Percentiles rank a stretch among this genome's conserved stretches.
phyloP scores from a whole-genome alignment of 2,329 filamentous ascomycete species.

The Aureobasidium zeae region DNA sequence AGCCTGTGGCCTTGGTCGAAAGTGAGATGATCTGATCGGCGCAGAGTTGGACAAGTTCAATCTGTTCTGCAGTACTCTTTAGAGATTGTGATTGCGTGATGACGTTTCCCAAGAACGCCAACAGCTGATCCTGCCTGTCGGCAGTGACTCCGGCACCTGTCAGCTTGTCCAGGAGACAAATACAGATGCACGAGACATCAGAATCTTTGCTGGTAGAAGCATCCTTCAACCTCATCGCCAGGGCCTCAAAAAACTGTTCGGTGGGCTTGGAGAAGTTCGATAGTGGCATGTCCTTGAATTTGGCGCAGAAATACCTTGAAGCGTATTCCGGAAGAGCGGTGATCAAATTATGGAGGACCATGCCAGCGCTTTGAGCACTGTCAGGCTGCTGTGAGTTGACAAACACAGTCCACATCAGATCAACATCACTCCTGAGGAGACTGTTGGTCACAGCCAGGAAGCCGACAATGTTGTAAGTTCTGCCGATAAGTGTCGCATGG shows the following conservation, averaged over 20 bases:
- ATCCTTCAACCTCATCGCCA: not conserved
- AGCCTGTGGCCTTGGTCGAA: not conserved
- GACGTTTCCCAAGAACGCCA: not conserved
- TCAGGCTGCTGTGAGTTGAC: conserved; percentile 73
- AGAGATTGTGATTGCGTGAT: not conserved
- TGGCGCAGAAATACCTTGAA: conserved; percentile 60
- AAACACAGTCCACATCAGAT: conserved; percentile 76
- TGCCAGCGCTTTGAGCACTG: conserved; percentile 69
- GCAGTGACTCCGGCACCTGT: not conserved
- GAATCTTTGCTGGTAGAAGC: not conserved
- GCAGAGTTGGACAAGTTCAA: not conserved
- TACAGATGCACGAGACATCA: not conserved
- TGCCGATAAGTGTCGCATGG: conserved; percentile 77
- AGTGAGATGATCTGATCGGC: not conserved
- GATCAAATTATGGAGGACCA: conserved; percentile 50
- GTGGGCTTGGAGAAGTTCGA: not conserved
- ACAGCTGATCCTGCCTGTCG: not conserved
- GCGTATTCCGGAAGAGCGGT: conserved; percentile 34
- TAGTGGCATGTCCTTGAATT: conserved; percentile 30
- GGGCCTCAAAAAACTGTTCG: not conserved
- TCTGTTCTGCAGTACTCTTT: not conserved
- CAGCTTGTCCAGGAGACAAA: not conserved
- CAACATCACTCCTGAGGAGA: conserved; percentile 63
- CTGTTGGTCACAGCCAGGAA: conserved; percentile 74
- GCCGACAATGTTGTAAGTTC: conserved; percentile 74